These are phyloP conservation scores for Physcomitrium patens DNA, from an alignment of 225 moss, liverwort and hornwort species.

Conservation along the genomic window DNA sequence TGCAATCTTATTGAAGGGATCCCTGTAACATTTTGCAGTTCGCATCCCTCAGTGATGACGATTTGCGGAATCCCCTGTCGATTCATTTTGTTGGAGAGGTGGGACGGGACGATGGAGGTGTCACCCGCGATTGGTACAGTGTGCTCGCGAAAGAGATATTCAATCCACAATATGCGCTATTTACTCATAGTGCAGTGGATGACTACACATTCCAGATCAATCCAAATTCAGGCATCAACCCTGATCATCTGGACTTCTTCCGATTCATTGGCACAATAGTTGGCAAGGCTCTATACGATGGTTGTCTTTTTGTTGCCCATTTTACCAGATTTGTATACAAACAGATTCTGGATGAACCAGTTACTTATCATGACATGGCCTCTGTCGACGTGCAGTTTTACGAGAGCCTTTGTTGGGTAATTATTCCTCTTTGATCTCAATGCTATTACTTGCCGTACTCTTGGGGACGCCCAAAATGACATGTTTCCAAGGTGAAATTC, in stretches of 20 bases:
- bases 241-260: slow-evolving; percentile 76
- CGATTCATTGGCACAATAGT: slow-evolving; percentile 77
- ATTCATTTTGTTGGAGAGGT: slow-evolving; percentile 81
- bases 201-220: slow-evolving; percentile 78
- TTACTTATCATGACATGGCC: slow-evolving; percentile 79
- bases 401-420: slow-evolving; percentile 75
- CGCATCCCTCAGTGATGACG: slow-evolving; percentile 69
- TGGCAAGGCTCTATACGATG: slow-evolving; percentile 74
- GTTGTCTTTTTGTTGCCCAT: slow-evolving; percentile 72
- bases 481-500: neutral
- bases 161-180: slow-evolving; percentile 72
- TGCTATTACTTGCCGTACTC: neutral
- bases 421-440: slow-evolving; percentile 7
- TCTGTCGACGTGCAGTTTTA: slow-evolving; percentile 80
- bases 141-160: slow-evolving; percentile 77
- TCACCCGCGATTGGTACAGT: slow-evolving; percentile 78
- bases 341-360: slow-evolving; percentile 71
- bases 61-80: slow-evolving; percentile 70
- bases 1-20: slow-evolving; percentile 30
- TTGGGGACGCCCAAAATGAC: neutral
- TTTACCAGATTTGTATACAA: slow-evolving; percentile 79
- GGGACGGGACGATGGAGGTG: slow-evolving; percentile 75
- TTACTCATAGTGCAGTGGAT: slow-evolving; percentile 75
- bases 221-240: slow-evolving; percentile 75
- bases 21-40: slow-evolving; percentile 49